phyloP scores from a whole-genome alignment of 768 basidiomycete species.

The Calocera cornea region DNA sequence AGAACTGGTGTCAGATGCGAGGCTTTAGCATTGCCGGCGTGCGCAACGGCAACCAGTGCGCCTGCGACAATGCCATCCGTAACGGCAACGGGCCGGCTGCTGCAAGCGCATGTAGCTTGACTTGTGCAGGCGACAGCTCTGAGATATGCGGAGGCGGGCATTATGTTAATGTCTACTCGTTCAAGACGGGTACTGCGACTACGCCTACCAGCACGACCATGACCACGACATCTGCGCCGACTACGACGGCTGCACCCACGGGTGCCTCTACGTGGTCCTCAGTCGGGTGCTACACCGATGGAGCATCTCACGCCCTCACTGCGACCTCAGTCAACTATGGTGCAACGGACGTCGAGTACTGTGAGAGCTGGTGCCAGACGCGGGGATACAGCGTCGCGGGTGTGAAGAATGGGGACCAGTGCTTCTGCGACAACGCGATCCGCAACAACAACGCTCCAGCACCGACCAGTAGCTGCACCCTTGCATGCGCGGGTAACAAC shows the following conservation, averaged over 20 bases:
- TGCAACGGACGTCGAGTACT: neutral
- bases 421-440: constrained; percentile 11
- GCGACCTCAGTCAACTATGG: neutral
- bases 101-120: neutral
- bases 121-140: neutral
- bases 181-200: neutral
- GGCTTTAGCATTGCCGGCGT: neutral
- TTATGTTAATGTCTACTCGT: neutral
- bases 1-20: neutral
- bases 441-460: neutral
- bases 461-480: neutral
- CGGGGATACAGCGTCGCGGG: neutral
- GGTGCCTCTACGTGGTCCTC: neutral
- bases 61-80: constrained; percentile 9
- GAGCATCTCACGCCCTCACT: neutral
- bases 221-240: neutral
- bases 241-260: neutral
- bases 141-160: neutral
- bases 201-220: neutral
- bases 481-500: neutral
- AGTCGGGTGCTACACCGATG: neutral
- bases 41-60: constrained; percentile 4
- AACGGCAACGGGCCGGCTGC: neutral
- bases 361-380: neutral
- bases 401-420: neutral